Base-by-base conservation (phyloP, 345 rosid genomes). In the Euphorbia tirucalli region DNA sequence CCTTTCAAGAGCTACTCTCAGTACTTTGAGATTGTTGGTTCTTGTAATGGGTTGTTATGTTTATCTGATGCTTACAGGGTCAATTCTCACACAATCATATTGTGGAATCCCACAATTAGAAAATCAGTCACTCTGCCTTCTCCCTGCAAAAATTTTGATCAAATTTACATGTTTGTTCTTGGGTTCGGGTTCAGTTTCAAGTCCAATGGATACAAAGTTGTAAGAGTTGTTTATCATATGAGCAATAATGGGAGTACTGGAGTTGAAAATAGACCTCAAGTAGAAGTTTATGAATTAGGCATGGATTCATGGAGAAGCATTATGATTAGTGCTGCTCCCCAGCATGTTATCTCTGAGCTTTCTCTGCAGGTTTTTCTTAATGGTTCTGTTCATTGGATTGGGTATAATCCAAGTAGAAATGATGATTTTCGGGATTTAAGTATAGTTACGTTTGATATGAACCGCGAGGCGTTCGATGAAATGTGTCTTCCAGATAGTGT, bases 311-410 rank as follows among this genome's bases (percentile, higher is more conserved):
- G 84, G 88, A 76, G 79, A 57, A 62, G 68, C n/a, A 66, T 73
- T 15, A 63, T 18, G 1, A 37, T 27, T 1, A 66, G 4, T 13
- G 64, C 68, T 48, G 32, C 68, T 22, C 76, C 81, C 7, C 18
- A 4, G 0, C 74, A 73, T 60, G 41, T 65, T 0, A 67, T 80
- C 0, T 60, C 73, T 16, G 75, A 78, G n/a, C 37, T 67, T 30
- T 79, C 78, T 5, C 24, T 66, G 0, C 75, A 69, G 66, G 84
- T 44, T 58, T 73, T 67, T 57, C 39, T 78, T 14, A 56, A 75
- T 32, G 79, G 82, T 15, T 77, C 75, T 27, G 50, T 84, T 25
- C 84, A 84, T 65, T 84, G 87, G 85, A 69, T 84, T 62, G 85
- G 82, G 19, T 71, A 73, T 32, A 50, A 61, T 46, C 69, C 27